Evolutionary conservation across 2,329 filamentous ascomycete genomes (phyloP), one percentile per base, ranked within the genome.

Genomic region (Penicillium vulpinum): DNA sequence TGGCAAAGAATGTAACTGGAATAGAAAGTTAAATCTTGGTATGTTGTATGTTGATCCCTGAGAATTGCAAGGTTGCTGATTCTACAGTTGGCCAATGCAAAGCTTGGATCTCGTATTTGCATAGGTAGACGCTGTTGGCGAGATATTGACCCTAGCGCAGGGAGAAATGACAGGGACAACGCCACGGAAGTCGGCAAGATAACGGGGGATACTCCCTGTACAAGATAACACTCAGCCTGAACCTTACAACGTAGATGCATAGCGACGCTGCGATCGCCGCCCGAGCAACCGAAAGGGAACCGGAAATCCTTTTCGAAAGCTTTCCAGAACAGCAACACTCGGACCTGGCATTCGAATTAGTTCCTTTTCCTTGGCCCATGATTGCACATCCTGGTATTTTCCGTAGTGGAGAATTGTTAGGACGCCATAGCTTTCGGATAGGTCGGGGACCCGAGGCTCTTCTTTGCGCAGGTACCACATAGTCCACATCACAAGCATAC

Each of bases 71-170:
- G 24, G 39, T 46, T 35, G 48, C 47, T 40, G 51, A 29, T 51
- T 54, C 56, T 56, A 59, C 51, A 43, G 31, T 56, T 44, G 24
- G 13, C 54, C 50, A 50, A 50, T 36, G 44, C 33, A 56, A 48
- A 55, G 45, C 49, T 40, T 54, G 58, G 48, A 54, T 56, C 29
- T 50, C 29, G 45, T 29, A 56, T 44, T 26, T 35, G 54, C 40
- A 40, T 55, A 45, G 16, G 56, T 53, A 59, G 53, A 57, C 58
- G 57, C 38, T 28, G 51, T 57, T 60, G 57, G 61, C 49, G 51
- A 54, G 40, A 40, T 21, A 31, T 40, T 18, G 26, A 33, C n/a
- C 44, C 44, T 28, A 18, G 33, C 31, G 18, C 33, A 51, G 24
- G 47, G 28, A 35, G 50, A 44, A 44, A 21, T 6, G 4, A 2